phyloP scores from a whole-genome alignment of 768 basidiomycete genomes.

The Polyporus arcularius region DNA sequence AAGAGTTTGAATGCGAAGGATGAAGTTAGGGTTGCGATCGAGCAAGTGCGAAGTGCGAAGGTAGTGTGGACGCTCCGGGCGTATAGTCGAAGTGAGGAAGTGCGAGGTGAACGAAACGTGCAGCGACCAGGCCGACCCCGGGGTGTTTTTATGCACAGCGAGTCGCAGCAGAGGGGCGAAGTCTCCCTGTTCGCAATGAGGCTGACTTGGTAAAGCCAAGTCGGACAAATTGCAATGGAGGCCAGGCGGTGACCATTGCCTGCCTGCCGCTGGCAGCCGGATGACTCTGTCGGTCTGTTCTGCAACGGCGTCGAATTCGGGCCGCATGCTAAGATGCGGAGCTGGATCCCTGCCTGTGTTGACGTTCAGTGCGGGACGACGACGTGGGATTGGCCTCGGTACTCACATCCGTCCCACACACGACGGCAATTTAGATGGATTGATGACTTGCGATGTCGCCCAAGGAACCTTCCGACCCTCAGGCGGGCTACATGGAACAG shows the following conservation, averaged over 20 bases:
- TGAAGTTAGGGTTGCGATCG: background rate
- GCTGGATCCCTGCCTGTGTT: too few species aligned
- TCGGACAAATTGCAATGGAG: background rate
- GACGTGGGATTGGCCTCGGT: too few species aligned
- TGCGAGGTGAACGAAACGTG: background rate
- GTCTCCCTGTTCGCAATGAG: background rate
- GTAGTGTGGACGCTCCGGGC: background rate
- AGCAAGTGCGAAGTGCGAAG: background rate
- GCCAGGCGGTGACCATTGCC: background rate
- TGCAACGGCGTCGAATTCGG: too few species aligned
- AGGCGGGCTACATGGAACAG: background rate
- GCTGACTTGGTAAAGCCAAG: background rate
- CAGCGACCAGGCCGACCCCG: background rate
- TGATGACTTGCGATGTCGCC: too few species aligned
- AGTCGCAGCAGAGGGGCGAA: background rate
- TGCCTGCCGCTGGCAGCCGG: background rate
- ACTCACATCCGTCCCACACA: too few species aligned
- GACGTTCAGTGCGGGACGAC: too few species aligned
- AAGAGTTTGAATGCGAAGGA: background rate
- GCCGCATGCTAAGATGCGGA: too few species aligned
- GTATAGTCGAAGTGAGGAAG: background rate
- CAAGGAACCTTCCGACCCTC: too few species aligned
- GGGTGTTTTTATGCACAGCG: background rate
- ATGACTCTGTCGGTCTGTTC: background rate
- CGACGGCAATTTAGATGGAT: too few species aligned